phyloP scores from a whole-genome alignment of 1,284 basidiomycete species.

The Apiotrichum brassicae region DNA sequence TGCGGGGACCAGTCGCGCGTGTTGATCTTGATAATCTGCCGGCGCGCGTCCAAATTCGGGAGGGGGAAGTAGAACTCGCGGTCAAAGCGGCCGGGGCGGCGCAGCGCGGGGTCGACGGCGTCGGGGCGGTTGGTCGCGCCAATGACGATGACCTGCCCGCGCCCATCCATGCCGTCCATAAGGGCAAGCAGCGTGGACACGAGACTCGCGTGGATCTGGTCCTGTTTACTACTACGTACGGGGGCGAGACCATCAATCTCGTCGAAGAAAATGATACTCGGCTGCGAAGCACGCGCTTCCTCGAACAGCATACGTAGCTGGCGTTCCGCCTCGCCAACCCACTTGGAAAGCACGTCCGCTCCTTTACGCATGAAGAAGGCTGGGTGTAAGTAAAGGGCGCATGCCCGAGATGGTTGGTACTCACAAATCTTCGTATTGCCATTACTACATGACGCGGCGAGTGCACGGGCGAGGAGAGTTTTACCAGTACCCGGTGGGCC shows the following conservation, averaged over 20 bases:
- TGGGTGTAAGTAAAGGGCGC: conserved; percentile 33
- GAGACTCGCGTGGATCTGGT: conserved; percentile 97
- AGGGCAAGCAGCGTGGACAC: conserved; percentile 92
- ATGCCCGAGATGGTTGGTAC: background rate
- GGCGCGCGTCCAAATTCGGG: conserved; percentile 74
- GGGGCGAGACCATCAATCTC: conserved; percentile 97
- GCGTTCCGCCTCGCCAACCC: conserved; percentile 98
- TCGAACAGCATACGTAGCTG: conserved; percentile 94
- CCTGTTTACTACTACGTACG: conserved; percentile 94
- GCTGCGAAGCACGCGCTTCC: conserved; percentile 86
- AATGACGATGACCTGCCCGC: conserved; percentile 94
- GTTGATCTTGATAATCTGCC: conserved; percentile 87
- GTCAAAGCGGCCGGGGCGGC: conserved; percentile 93
- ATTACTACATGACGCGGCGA: conserved; percentile 87
- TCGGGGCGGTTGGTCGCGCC: conserved; percentile 97
- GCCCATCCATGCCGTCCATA: conserved; percentile 99
- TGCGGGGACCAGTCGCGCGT: conserved; percentile 86
- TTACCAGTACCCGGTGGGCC: conserved; percentile 88
- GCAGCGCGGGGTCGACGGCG: conserved; percentile 89
- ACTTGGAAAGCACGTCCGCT: conserved; percentile 95
- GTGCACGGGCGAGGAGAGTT: conserved; percentile 83
- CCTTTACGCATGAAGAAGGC: conserved; percentile 99
- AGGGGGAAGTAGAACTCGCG: conserved; percentile 97
- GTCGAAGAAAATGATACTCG: conserved; percentile 99
- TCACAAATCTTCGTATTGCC: conserved; percentile 71